Conservation (phyloP, 1,284 basidiomycete genomes). For the Cutaneotrichosporon cyanovorans region DNA sequence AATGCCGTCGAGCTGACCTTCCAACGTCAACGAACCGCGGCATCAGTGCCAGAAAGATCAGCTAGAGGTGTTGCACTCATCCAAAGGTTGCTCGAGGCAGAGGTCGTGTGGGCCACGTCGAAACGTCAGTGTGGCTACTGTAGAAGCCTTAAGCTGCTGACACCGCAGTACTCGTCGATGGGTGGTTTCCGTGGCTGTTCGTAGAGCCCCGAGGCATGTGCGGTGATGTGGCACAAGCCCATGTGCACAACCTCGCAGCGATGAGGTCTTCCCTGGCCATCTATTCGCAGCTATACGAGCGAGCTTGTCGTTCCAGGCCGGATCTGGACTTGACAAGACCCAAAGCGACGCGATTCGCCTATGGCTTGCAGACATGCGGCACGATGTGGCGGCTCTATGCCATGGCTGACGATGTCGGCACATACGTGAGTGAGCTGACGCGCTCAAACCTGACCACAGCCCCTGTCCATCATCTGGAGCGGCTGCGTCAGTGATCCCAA, state of each 20-base stretch:
- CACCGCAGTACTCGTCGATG: conserved; percentile 1
- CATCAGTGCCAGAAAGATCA: not conserved
- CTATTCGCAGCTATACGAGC: conserved; percentile 2
- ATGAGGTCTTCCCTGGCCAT: conserved; percentile 10
- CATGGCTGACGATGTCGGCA: conserved; percentile 5
- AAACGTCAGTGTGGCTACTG: not conserved
- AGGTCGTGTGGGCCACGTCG: conserved; percentile 2
- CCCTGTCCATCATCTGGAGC: conserved; percentile 6
- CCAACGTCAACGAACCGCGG: no score
- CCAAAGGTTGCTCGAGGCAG: not conserved
- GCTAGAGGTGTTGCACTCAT: conserved; percentile 1
- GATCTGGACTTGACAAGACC: not conserved
- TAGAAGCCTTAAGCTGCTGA: not conserved
- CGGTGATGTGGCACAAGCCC: not conserved
- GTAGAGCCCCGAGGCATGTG: conserved; percentile 7
- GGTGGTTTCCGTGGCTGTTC: conserved; percentile 13
- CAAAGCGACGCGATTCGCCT: not conserved
- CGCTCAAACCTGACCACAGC: not conserved
- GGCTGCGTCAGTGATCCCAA: conserved; percentile 3
- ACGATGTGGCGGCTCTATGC: conserved; percentile 3
- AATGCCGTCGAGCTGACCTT: not conserved
- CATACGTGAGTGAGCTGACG: conserved; percentile 7
- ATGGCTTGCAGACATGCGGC: conserved; percentile 5
- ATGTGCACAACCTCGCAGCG: conserved; percentile 3
- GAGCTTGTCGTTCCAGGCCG: not conserved